Evolutionary conservation across 1,284 basidiomycete species (phyloP).

Genomic region (Rhizopogon hawkerae): DNA sequence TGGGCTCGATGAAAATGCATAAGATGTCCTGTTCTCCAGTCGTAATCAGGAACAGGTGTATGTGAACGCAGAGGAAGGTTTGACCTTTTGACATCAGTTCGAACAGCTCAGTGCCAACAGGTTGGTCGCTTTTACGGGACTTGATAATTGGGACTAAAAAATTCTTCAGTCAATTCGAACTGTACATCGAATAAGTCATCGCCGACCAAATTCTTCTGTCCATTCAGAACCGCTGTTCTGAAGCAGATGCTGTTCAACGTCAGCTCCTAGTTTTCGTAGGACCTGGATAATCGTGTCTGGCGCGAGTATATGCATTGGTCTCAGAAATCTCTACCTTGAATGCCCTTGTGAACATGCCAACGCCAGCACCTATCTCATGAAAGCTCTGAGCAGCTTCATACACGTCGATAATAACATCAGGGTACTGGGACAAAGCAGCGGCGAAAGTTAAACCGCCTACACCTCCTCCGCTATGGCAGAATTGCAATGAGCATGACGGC

Average conservation of each 20-base stretch:
- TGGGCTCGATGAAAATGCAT: conserved; percentile 37
- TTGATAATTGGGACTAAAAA: conserved; percentile 33
- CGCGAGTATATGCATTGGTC: conserved; percentile 8
- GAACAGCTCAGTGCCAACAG: conserved; percentile 39
- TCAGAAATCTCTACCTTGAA: conserved; percentile 16
- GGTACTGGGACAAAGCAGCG: conserved; percentile 40
- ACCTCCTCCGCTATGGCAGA: conserved; percentile 38
- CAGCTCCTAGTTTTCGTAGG: conserved; percentile 35
- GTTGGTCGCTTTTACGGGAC: conserved; percentile 45
- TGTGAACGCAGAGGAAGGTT: conserved; percentile 13
- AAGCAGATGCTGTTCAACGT: conserved; percentile 38
- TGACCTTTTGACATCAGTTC: conserved; percentile 39
- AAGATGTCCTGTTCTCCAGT: conserved; percentile 27
- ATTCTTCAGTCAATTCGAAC: conserved; percentile 6
- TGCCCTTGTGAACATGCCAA: conserved; percentile 43
- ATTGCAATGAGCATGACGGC: not conserved
- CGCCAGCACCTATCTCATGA: conserved; percentile 47
- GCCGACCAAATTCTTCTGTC: conserved; percentile 31
- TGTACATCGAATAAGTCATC: not conserved
- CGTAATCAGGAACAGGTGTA: conserved; percentile 1
- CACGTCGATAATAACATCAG: conserved; percentile 43
- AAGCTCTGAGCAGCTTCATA: conserved; percentile 44
- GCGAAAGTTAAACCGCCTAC: conserved; percentile 39
- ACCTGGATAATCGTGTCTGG: conserved; percentile 32
- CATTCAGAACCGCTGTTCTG: conserved; percentile 29